A percentile compares a stretch with the other conserved stretches of the same genome.
Evolutionary conservation across 2,329 filamentous ascomycete genomes (phyloP).

Genomic region (Graphilbum sp.): DNA sequence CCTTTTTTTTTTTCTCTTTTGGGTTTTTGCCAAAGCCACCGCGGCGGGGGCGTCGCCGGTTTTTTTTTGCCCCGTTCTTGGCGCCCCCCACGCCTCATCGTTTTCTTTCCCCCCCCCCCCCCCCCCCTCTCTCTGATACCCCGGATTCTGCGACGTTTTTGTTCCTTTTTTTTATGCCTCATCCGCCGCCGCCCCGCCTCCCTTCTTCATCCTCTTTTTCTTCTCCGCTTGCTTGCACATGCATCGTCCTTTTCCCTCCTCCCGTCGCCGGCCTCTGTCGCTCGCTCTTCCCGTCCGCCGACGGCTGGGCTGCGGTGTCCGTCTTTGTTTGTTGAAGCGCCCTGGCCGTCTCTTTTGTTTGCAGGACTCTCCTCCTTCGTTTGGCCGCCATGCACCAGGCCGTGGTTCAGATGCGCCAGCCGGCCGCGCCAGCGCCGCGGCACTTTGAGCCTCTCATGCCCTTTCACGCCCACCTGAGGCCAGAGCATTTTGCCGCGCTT

Average conservation of each 20-base stretch:
- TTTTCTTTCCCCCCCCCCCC: no score
- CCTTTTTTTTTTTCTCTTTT: no score
- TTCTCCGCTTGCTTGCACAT: background rate
- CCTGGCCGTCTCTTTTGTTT: background rate
- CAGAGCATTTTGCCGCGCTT: slow-evolving; percentile 13
- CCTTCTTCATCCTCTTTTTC: background rate
- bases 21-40: no score
- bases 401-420: slow-evolving; percentile 31
- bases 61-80: no score
- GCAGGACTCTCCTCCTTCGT: slow-evolving; percentile 1
- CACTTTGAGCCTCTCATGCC: slow-evolving; percentile 20
- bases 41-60: no score
- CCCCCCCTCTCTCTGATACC: no score
- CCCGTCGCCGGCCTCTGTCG: no score
- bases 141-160: background rate
- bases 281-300: background rate
- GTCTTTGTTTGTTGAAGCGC: background rate
- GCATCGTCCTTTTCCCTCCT: background rate
- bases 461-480: slow-evolving; percentile 14
- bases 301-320: background rate
- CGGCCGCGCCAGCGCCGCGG: slow-evolving; percentile 27
- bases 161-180: background rate
- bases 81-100: no score
- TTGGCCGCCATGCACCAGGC: slow-evolving; percentile 20
- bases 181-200: background rate